Percentiles rank a stretch among this genome's conserved stretches.
Conservation (phyloP, 129 eudicot species). For the Kitagawia praeruptora region DNA sequence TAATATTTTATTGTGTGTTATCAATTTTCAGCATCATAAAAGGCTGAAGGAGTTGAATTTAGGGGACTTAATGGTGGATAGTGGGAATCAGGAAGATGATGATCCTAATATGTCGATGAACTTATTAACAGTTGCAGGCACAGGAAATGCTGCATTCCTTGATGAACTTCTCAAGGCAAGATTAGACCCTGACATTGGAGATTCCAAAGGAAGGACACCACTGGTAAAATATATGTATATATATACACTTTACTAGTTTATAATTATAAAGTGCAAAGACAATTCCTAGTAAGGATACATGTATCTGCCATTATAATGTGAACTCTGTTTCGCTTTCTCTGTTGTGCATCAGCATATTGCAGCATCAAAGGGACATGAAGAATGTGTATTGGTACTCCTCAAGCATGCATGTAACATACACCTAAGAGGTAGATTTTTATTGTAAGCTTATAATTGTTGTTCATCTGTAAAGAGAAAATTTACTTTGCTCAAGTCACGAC, state of each 20-base stretch:
- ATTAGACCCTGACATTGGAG: constrained; percentile 74
- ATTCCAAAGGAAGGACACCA: constrained; percentile 81
- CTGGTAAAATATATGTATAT: constrained; percentile 68
- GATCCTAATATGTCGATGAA: constrained; percentile 71
- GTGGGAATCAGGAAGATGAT: constrained; percentile 59
- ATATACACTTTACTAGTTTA: neutral
- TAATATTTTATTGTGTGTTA: neutral
- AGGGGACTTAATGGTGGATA: constrained; percentile 53
- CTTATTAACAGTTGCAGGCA: constrained; percentile 65
- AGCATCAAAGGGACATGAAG: constrained; percentile 90
- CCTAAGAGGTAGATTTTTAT: constrained; percentile 48
- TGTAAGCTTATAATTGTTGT: neutral
- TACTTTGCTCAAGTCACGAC: neutral
- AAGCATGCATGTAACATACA: constrained; percentile 79
- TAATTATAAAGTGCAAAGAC: neutral
- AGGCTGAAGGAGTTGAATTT: constrained; percentile 59
- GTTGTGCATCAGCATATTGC: constrained; percentile 61
- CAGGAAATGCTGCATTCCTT: constrained; percentile 87
- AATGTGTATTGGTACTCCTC: constrained; percentile 77
- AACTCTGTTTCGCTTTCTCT: neutral
- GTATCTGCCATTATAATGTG: neutral
- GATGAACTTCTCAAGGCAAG: constrained; percentile 83
- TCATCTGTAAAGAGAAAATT: neutral
- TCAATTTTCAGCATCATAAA: constrained; percentile 53
- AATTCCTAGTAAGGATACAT: neutral